Base-by-base conservation (phyloP, 2,329 filamentous ascomycete species). In the Cladophialophora bantiana region DNA sequence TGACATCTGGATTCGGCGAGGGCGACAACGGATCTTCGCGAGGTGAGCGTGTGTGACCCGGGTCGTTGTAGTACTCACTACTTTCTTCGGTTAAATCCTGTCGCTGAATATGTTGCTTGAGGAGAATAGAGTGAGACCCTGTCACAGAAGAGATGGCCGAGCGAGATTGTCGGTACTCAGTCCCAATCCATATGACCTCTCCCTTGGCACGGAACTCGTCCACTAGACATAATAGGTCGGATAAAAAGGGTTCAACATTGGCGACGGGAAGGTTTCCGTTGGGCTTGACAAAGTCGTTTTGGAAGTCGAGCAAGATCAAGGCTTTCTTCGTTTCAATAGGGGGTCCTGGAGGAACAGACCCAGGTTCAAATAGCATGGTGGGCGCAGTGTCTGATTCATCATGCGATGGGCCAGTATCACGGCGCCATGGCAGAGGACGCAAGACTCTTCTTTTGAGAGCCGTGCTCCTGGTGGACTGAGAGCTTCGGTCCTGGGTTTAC, bases 181-280 rank as follows among this genome's bases (percentile, higher is more conserved):
- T 93, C 65, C 89, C 89, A 35, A 96, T 86, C 94, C 94, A 98
- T 73, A 98, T 88, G 35, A 98, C 86, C 74, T 89, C 85, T 34
- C 90, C 90, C 32, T 85, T 83, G 56, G 85, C 82, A 70, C 94
- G 91, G 74, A 98, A 97, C 15, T 85, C 85, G 10, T 86, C 85
- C 50, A 89, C 88, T 1, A 98, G 82, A 6, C 84, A 79, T 20
- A 88, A 81, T 50, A 93, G 86, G 34, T 86, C 87, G 45, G 89
- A 83, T 53, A 95, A 77, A 68, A 94, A 92, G 9, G 87, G 86
- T 3, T 85, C 78, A 2, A 88, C 87, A 52, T 87, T 84, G 40
- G 82, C 81, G 59, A 94, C 86, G 12, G 88, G 85, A 20, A 97
- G 79, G 32, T 88, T 86, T 62, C 91, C 90, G 59, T 87, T 84